Conservation (phyloP, 352 stramenopile species). For the Pythium dissimile region DNA sequence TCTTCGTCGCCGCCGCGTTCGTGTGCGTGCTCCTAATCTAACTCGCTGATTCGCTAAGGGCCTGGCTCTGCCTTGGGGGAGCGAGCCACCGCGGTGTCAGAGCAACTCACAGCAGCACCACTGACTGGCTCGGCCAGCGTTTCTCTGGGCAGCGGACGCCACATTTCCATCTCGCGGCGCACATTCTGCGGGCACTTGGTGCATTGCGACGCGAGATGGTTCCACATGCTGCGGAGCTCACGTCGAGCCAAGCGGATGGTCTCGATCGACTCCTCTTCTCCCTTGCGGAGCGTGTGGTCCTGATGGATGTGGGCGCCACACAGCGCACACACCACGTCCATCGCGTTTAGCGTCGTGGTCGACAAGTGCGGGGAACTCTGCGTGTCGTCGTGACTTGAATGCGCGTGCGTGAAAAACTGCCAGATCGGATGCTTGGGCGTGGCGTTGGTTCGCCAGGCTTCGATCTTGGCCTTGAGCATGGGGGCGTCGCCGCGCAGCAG, state of each 20-base stretch:
- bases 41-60: too few relatives aligned
- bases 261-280: not conserved
- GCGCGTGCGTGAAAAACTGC: slow-evolving; percentile 14
- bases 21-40: too few relatives aligned
- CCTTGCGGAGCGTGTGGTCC: slow-evolving; percentile 3
- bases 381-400: not conserved
- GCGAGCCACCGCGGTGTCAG: too few relatives aligned
- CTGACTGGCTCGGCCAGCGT: not conserved
- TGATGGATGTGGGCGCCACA: slow-evolving; percentile 9
- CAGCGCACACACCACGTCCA: slow-evolving; percentile 12
- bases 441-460: not conserved
- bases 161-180: slow-evolving; percentile 16
- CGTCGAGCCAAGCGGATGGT: slow-evolving; percentile 3
- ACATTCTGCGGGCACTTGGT: not conserved
- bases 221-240: slow-evolving; percentile 15
- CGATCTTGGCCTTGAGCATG: slow-evolving; percentile 9
- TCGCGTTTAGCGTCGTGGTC: not conserved
- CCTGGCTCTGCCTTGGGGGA: too few relatives aligned
- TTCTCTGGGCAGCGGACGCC: slow-evolving; percentile 7
- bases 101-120: not conserved
- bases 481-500: slow-evolving; percentile 2
- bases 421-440: slow-evolving; percentile 11
- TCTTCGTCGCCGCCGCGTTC: too few relatives aligned
- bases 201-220: slow-evolving; percentile 11
- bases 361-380: slow-evolving; percentile 1